phyloP scores from a whole-genome alignment of 345 rosid genomes.

The Rhizophora mangle region DNA sequence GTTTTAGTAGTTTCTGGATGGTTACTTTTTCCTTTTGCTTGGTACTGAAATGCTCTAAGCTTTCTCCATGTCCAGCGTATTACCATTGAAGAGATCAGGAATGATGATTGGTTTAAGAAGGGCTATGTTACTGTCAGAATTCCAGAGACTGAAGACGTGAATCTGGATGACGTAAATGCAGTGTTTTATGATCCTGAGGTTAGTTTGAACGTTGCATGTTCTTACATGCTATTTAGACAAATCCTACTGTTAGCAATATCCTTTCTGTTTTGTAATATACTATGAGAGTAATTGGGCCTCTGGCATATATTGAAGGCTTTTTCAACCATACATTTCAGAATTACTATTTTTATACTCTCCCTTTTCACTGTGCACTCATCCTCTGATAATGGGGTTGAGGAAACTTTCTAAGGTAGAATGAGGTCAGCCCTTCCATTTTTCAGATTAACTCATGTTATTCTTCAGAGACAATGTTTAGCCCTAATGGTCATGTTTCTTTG shows the following conservation, averaged over 20 bases:
- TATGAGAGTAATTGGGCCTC: not conserved
- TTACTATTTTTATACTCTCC: not conserved
- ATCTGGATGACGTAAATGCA: conserved; percentile 91
- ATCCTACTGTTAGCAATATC: not conserved
- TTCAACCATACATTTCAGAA: not conserved
- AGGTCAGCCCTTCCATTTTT: not conserved
- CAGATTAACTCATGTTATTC: no score
- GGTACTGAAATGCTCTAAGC: conserved; percentile 11
- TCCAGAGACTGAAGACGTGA: conserved; percentile 80
- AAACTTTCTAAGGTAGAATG: not conserved
- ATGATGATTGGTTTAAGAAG: conserved; percentile 80
- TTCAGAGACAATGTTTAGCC: no score
- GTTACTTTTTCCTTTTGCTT: conserved; percentile 4
- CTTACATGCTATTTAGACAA: not conserved
- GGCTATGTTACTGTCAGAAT: conserved; percentile 60
- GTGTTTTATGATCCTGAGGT: conserved; percentile 90
- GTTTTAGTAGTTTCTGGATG: not conserved
- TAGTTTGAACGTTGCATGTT: conserved; percentile 10
- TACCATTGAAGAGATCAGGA: conserved; percentile 70
- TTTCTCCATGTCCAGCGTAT: conserved; percentile 58
- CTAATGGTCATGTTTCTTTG: no score
- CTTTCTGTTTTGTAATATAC: not conserved
- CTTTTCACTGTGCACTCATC: not conserved
- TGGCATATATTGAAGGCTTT: not conserved
- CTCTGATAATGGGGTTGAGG: conserved; percentile 4